Evolutionary conservation across 2,329 filamentous ascomycete genomes (phyloP), one percentile per base, ranked within the genome.

Genomic region (Lecanicillium sp.): DNA sequence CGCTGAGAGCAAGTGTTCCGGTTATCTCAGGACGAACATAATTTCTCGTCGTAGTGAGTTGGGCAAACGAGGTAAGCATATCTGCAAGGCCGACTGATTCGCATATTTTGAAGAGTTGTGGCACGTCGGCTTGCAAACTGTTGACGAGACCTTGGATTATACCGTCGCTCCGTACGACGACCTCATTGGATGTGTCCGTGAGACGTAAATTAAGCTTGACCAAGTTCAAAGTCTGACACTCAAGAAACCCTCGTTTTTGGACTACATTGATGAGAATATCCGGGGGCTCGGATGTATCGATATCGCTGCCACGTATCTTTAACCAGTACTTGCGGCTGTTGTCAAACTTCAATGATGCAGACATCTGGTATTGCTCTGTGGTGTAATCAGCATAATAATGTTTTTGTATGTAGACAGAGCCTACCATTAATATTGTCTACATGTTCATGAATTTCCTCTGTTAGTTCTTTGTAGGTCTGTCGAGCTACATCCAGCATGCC

Each of bases 401-500:
- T n/a, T n/a, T n/a, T n/a, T n/a, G n/a, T n/a, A n/a, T n/a, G n/a
- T n/a, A n/a, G n/a, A n/a, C n/a, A n/a, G n/a, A n/a, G n/a, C n/a
- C n/a, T 58, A 83, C 85, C 68, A 45, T 75, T 75, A 9, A 95
- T 59, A 13, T 78, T 71, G 16, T 75, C 70, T 3, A 90, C 70
- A 54, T 90, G 76, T 37, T 82, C 70, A 48, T 83, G 74, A 4
- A 86, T 76, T 56, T 95, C 86, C 35, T 83, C 75, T 5, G 81
- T 92, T 2, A 83, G 78, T 56, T 96, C 90, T 50, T 92, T 94
- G 62, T 92, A 95, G 0, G 86, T 87, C 51, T 88, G 83, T 5
- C 89, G 76, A 25, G 87, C 85, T 28, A 95, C 84, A 59, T 95
- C 90, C 4, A 96, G 74, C 41, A 95, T 73, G 3, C 85, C 85